These are phyloP conservation scores for Amanita exitialis DNA, from an alignment of 768 basidiomycete species.

Conservation along the genomic window DNA sequence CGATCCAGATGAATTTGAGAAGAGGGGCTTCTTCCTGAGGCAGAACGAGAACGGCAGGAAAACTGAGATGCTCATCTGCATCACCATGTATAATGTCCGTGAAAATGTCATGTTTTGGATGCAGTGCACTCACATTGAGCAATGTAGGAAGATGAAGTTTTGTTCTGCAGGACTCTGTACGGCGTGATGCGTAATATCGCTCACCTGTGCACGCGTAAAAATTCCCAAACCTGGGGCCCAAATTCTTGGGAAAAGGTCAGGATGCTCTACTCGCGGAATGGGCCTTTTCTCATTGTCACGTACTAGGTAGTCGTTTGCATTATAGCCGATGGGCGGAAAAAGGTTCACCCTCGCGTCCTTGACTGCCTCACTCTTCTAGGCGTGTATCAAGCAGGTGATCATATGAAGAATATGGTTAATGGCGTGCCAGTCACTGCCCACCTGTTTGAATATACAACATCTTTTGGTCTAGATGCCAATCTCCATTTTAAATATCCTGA, in stretches of 20 bases:
- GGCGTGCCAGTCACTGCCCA: conserved; percentile 54
- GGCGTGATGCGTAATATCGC: conserved; percentile 89
- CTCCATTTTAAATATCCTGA: conserved; percentile 83
- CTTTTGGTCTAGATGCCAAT: conserved; percentile 70
- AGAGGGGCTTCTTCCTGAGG: conserved; percentile 72
- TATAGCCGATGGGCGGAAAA: conserved; percentile 80
- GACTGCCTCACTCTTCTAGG: conserved; percentile 89
- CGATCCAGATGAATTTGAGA: conserved; percentile 88
- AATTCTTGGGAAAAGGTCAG: conserved; percentile 92
- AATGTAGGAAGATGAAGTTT: conserved; percentile 71
- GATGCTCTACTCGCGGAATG: background rate
- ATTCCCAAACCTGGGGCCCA: conserved; percentile 90
- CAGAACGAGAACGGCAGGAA: conserved; percentile 72
- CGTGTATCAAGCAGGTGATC: conserved; percentile 66
- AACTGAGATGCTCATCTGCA: conserved; percentile 88
- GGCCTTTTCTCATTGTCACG: background rate
- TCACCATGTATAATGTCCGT: conserved; percentile 91
- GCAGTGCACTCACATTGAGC: background rate
- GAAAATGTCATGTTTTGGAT: background rate
- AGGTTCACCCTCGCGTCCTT: conserved; percentile 74
- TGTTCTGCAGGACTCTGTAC: conserved; percentile 89
- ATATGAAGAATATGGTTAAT: conserved; percentile 35
- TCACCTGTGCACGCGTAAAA: conserved; percentile 75
- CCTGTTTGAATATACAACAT: conserved; percentile 81
- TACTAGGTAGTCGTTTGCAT: conserved; percentile 82